Percentiles rank a stretch among this genome's conserved stretches.
Evolutionary conservation across 805 yeast species (phyloP).

Genomic region (Lipomyces kockii): DNA sequence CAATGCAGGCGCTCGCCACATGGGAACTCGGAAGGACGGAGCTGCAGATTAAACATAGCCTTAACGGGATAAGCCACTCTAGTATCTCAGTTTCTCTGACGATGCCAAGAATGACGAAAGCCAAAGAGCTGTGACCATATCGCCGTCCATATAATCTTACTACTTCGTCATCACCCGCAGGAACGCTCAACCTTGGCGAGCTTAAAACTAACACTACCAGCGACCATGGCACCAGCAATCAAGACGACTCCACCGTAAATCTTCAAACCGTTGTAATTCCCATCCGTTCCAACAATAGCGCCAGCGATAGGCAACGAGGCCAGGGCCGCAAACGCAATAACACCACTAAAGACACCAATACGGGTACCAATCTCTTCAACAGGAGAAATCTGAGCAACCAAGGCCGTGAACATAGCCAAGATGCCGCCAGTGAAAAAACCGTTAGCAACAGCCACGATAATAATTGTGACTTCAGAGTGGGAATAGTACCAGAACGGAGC

Average conservation of each 20-base stretch:
- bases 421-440: slow-evolving; percentile 46
- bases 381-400: slow-evolving; percentile 42
- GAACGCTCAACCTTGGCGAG: background rate
- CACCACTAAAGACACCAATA: slow-evolving; percentile 66
- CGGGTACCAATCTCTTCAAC: slow-evolving; percentile 42
- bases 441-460: slow-evolving; percentile 41
- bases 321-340: slow-evolving; percentile 56
- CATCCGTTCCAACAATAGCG: slow-evolving; percentile 26
- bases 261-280: slow-evolving; percentile 31
- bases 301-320: slow-evolving; percentile 45
- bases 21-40: no score
- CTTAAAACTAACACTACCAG: slow-evolving; percentile 2
- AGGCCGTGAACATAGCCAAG: slow-evolving; percentile 44
- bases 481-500: slow-evolving; percentile 36
- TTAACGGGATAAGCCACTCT: background rate
- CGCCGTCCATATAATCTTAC: no score
- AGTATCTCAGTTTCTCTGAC: background rate
- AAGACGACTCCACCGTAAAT: slow-evolving; percentile 28
- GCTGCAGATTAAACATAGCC: no score
- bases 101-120: background rate
- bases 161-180: background rate
- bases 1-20: background rate
- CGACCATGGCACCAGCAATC: slow-evolving; percentile 24
- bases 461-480: slow-evolving; percentile 4
- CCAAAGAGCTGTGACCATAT: no score